Base-by-base conservation (phyloP, 192 early-diverging fungal genomes). In the Chytriomyces sp. region DNA sequence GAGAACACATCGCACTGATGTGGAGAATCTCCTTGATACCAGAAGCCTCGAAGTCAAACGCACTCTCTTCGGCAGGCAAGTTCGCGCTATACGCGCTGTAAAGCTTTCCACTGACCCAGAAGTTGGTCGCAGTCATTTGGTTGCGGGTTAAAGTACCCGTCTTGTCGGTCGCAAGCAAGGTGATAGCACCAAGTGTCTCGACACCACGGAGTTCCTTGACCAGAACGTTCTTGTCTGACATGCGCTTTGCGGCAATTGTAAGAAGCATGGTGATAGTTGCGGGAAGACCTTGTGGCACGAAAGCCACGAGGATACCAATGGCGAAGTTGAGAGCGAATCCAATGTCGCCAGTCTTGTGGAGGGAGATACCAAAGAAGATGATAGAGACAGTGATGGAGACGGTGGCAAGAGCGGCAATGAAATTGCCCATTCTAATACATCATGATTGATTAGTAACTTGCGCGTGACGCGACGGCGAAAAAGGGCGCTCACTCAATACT, bases 101-200 rank as follows among this genome's bases (percentile, higher is more conserved):
- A 75, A 93, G 70, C 34, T 82, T 81, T 19, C 82, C 76, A 37
- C 89, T 88, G 39, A 90, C 83, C 96, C 96, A 98, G 14, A 98
- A 58, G 79, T 91, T 89, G 64, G 94, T 91, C 2, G 93, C 91
- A 12, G 93, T 95, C 96, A 98, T 98, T 79, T 95, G 94, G 77
- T 96, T 98, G 65, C 87, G 83, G 37, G 96, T 98, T 65, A 98
- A 83, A 53, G 95, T 98, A 65, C 95, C 95, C 14, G 95, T 96
- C 77, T 98, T 98, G 80, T 98, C 95, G 2, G 39, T n/a, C n/a
- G n/a, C n/a, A n/a, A n/a, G n/a, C n/a, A n/a, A n/a, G n/a, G 96
- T 98, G 58, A 98, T 94, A 8, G 94, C 96, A 55, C 96, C 96
- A 19, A 98, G 86, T n/a, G 96, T 98, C 76, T 98, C 96, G n/a